Conservation (phyloP, 805 yeast genomes). For the Candida gorgasii region DNA sequence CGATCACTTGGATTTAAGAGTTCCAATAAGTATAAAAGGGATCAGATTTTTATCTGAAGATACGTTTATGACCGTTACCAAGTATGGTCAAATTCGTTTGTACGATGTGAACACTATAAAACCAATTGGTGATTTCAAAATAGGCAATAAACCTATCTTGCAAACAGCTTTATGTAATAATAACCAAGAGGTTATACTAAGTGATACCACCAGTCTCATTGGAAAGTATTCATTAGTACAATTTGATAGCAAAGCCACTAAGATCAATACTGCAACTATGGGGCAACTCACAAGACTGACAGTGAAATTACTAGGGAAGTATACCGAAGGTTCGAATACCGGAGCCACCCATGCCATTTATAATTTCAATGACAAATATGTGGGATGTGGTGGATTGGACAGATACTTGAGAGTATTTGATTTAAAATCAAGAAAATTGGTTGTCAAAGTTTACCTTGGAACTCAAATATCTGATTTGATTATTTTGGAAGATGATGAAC, state of each 20-base stretch:
- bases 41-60: constrained; percentile 46
- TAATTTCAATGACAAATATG: constrained; percentile 40
- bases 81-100: constrained; percentile 71
- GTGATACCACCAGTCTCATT: constrained; percentile 71
- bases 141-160: constrained; percentile 55
- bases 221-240: constrained; percentile 48
- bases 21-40: constrained; percentile 75
- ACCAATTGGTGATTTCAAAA: constrained; percentile 60
- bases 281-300: constrained; percentile 46
- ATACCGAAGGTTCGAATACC: constrained; percentile 46
- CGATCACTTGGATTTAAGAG: constrained; percentile 73
- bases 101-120: constrained; percentile 72
- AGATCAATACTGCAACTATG: constrained; percentile 43
- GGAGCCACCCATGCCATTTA: constrained; percentile 78
- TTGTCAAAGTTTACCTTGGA: constrained; percentile 75
- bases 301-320: constrained; percentile 66
- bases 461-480: constrained; percentile 61
- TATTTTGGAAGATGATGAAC: constrained; percentile 49
- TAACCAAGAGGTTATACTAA: constrained; percentile 53
- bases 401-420: constrained; percentile 82
- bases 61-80: constrained; percentile 64
- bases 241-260: constrained; percentile 36
- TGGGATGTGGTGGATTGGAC: constrained; percentile 85
- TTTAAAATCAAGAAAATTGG: constrained; percentile 52
- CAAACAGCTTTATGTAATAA: constrained; percentile 39